These are phyloP conservation scores for Picochlorum costavermella DNA, from an alignment of 139 green algal species.

Conservation along the genomic window DNA sequence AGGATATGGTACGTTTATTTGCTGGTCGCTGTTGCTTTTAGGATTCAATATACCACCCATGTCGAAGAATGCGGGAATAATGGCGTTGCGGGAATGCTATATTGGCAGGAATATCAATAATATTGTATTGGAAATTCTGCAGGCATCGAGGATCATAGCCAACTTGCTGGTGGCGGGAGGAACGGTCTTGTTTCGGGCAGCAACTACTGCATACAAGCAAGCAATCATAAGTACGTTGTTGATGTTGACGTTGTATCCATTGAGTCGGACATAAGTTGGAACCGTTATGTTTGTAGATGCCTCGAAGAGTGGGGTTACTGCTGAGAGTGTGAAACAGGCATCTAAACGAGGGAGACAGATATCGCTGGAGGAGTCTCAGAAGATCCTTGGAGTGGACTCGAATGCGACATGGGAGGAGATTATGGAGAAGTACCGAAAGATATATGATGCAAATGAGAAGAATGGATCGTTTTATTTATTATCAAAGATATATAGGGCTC, in stretches of 20 bases:
- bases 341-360: conserved; percentile 35
- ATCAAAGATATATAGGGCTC: conserved; percentile 67
- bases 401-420: conserved; percentile 61
- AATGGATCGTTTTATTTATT: conserved; percentile 84
- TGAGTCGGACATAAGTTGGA: background rate
- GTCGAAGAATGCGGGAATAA: too few species aligned
- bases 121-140: conserved; percentile 4
- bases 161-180: conserved; percentile 78
- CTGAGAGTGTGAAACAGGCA: conserved; percentile 47
- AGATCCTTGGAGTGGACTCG: conserved; percentile 60
- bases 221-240: conserved; percentile 73
- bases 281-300: conserved; percentile 52
- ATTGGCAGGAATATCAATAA: background rate
- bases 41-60: too few species aligned
- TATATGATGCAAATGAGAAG: conserved; percentile 80
- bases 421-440: conserved; percentile 71
- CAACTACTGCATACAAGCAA: conserved; percentile 69
- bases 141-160: conserved; percentile 72
- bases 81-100: too few species aligned
- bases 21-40: too few species aligned
- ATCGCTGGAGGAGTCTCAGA: conserved; percentile 61
- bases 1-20: too few species aligned
- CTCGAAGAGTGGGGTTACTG: conserved; percentile 56
- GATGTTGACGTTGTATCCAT: background rate
- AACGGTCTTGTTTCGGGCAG: conserved; percentile 70